These are phyloP conservation scores for Oryza rufipogon DNA, from an alignment of 176 grass and related monocot genomes.

Conservation along the genomic window DNA sequence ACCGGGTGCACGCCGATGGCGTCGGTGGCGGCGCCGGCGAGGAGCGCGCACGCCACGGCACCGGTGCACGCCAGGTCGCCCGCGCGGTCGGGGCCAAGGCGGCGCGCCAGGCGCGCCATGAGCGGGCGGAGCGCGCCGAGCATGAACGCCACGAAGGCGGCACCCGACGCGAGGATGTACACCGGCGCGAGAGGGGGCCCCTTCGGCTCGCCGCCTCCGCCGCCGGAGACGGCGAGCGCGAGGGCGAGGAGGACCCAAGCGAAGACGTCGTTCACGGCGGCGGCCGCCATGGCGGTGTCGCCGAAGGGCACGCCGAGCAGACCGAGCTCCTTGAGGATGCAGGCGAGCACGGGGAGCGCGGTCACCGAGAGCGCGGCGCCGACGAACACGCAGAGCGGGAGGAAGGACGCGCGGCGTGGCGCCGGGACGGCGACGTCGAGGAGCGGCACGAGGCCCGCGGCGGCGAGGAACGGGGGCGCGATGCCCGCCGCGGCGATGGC, in stretches of 20 bases:
- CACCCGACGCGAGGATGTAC: constrained; percentile 51
- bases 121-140: constrained; percentile 41
- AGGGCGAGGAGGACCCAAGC: constrained; percentile 76
- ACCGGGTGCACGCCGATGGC: constrained; percentile 4
- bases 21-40: background rate
- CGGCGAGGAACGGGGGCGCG: constrained; percentile 58
- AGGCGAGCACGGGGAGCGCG: constrained; percentile 83
- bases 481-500: constrained; percentile 75
- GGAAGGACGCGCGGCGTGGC: constrained; percentile 31
- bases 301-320: constrained; percentile 64
- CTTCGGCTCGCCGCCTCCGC: background rate
- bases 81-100: background rate
- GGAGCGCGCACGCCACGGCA: background rate
- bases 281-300: constrained; percentile 77
- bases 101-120: constrained; percentile 57
- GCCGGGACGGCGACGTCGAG: constrained; percentile 50
- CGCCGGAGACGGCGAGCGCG: constrained; percentile 67
- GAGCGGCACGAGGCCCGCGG: constrained; percentile 61
- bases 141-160: constrained; percentile 50
- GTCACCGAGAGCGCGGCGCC: constrained; percentile 84
- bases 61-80: too few relatives aligned
- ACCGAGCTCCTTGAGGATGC: constrained; percentile 85
- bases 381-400: constrained; percentile 69
- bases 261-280: constrained; percentile 73
- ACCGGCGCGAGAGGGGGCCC: background rate